Conservation (phyloP, 495 filamentous ascomycete species). For the Jackrogersella multiformis region DNA sequence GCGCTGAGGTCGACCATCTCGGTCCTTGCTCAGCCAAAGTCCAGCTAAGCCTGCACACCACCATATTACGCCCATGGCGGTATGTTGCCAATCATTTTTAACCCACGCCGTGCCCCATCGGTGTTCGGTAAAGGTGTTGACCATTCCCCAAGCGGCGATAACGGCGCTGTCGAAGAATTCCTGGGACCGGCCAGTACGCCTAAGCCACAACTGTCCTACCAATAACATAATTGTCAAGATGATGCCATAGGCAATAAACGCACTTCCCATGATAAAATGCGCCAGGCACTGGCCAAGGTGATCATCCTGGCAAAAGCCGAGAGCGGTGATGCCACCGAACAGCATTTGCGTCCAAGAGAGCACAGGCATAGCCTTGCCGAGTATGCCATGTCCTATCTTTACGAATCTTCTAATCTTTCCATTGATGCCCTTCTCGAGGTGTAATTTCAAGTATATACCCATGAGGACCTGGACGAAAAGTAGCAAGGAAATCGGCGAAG, state of each 20-base stretch:
- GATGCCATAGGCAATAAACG: constrained; percentile 94
- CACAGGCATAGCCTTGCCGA: constrained; percentile 88
- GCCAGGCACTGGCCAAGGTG: constrained; percentile 93
- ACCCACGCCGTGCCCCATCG: constrained; percentile 91
- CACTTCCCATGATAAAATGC: constrained; percentile 98
- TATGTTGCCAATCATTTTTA: constrained; percentile 96
- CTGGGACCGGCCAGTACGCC: constrained; percentile 84
- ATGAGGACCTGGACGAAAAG: constrained; percentile 79
- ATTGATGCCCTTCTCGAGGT: constrained; percentile 84
- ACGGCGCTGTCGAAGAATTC: constrained; percentile 96
- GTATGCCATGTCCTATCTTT: constrained; percentile 77
- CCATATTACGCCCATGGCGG: constrained; percentile 97
- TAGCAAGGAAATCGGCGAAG: constrained; percentile 79
- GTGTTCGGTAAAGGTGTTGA: constrained; percentile 99
- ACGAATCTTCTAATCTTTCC: constrained; percentile 76
- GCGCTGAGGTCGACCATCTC: constrained; percentile 85
- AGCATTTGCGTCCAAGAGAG: constrained; percentile 94
- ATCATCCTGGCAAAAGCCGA: constrained; percentile 94
- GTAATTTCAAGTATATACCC: constrained; percentile 88
- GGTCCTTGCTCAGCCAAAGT: constrained; percentile 86
- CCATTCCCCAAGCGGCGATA: constrained; percentile 92
- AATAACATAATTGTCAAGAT: constrained; percentile 85
- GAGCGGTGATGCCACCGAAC: constrained; percentile 90
- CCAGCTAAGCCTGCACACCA: constrained; percentile 93
- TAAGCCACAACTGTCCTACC: constrained; percentile 88